These are phyloP conservation scores for Corymbia calophylla DNA, from an alignment of 441 rosid species.

Conservation along the genomic window DNA sequence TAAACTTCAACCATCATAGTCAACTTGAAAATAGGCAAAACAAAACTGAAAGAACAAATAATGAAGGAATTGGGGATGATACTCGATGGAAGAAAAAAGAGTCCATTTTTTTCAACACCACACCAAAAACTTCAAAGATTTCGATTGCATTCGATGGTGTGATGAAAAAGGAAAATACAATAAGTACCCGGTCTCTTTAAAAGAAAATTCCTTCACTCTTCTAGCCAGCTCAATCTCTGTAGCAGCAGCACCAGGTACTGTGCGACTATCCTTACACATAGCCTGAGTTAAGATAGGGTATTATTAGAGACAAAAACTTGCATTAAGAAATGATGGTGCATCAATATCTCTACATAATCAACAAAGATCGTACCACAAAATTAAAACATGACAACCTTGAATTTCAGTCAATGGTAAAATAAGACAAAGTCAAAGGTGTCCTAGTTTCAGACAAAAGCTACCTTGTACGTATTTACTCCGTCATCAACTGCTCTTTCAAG, in stretches of 20 bases:
- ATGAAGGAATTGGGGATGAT: background rate
- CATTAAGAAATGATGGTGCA: background rate
- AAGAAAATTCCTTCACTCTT: slow-evolving; percentile 88
- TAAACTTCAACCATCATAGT: background rate
- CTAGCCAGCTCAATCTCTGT: slow-evolving; percentile 98
- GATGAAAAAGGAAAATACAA: background rate
- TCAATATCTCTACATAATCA: background rate
- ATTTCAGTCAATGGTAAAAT: background rate
- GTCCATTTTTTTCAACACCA: background rate
- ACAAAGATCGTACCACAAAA: background rate
- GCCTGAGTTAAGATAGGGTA: slow-evolving; percentile 39
- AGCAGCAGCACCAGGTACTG: slow-evolving; percentile 95
- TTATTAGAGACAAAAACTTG: background rate
- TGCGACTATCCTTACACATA: slow-evolving; percentile 97
- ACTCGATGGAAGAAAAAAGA: background rate
- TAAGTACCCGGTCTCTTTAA: slow-evolving; percentile 88
- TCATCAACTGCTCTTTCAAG: slow-evolving; percentile 99
- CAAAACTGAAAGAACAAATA: background rate
- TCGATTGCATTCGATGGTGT: background rate
- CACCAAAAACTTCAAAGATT: background rate
- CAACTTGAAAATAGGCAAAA: background rate
- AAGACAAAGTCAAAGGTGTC: background rate
- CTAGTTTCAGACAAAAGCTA: slow-evolving; percentile 5
- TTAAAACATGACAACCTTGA: background rate
- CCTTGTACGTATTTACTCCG: slow-evolving; percentile 99